Percentiles rank a stretch among this genome's conserved stretches.
Conservation (phyloP, 2,329 filamentous ascomycete genomes). For the Neopestalotiopsis clavispora region DNA sequence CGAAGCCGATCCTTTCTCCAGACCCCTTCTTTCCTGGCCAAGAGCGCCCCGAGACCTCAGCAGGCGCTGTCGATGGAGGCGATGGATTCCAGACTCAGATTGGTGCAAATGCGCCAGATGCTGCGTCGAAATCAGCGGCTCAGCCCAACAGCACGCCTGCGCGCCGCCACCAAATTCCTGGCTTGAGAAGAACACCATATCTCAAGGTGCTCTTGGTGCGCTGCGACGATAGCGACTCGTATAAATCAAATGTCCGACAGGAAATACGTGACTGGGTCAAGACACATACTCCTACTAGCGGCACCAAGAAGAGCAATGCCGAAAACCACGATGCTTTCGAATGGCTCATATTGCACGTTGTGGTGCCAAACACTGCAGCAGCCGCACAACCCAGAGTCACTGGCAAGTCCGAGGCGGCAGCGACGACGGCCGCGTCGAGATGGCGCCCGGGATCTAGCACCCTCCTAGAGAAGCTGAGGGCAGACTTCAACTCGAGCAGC, state of each 20-base stretch:
- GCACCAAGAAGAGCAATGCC: constrained; percentile 67
- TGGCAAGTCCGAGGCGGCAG: constrained; percentile 56
- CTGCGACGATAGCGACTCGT: constrained; percentile 94
- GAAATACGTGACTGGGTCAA: constrained; percentile 93
- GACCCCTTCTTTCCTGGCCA: constrained; percentile 39
- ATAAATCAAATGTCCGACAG: constrained; percentile 80
- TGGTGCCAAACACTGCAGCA: constrained; percentile 83
- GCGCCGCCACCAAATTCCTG: constrained; percentile 92
- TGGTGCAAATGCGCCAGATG: constrained; percentile 36
- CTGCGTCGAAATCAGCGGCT: constrained; percentile 38
- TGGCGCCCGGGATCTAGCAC: constrained; percentile 83
- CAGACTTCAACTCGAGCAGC: constrained; percentile 80
- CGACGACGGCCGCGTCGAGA: constrained; percentile 67
- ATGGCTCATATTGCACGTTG: constrained; percentile 92
- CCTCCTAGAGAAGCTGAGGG: constrained; percentile 84
- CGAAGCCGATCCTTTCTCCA: constrained; percentile 41
- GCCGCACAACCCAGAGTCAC: constrained; percentile 76
- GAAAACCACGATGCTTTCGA: constrained; percentile 97
- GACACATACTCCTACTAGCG: constrained; percentile 65
- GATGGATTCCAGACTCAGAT: constrained; percentile 67
- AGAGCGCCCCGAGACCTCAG: constrained; percentile 34
- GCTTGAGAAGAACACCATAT: constrained; percentile 89
- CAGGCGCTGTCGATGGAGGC: constrained; percentile 55
- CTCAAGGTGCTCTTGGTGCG: constrained; percentile 87
- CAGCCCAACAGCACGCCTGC: constrained; percentile 46